Percentiles rank a stretch among this genome's conserved stretches.
Conservation (phyloP, 2,329 filamentous ascomycete species). For the Xylaria sp. region DNA sequence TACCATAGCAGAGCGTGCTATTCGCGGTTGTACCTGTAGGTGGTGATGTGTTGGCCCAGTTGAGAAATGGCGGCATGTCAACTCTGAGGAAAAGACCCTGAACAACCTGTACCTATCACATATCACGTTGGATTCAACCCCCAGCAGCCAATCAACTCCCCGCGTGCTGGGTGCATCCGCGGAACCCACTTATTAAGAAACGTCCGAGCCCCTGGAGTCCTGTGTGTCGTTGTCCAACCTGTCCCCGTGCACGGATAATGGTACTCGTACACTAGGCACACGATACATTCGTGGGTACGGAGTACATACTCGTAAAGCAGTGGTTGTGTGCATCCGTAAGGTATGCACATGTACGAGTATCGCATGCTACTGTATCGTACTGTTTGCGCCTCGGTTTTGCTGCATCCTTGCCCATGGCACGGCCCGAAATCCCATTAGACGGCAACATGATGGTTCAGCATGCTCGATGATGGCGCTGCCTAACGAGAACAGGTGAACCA, state of each 20-base stretch:
- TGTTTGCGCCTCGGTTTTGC: background rate
- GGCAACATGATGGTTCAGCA: background rate
- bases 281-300: background rate
- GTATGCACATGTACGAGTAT: background rate
- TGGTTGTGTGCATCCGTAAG: too few relatives aligned
- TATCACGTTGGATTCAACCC: conserved; percentile 1
- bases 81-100: conserved; percentile 1
- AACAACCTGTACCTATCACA: conserved; percentile 2
- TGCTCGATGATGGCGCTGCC: background rate
- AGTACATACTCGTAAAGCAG: too few relatives aligned
- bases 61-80: conserved; percentile 7
- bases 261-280: background rate
- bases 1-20: background rate
- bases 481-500: background rate
- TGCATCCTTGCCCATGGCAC: background rate
- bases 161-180: background rate
- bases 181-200: conserved; percentile 4
- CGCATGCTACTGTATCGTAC: background rate
- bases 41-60: conserved; percentile 1
- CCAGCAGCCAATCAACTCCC: background rate
- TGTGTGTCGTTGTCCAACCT: background rate
- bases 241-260: background rate
- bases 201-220: conserved; percentile 1
- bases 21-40: conserved; percentile 1
- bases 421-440: background rate